A percentile compares a stretch with the other conserved stretches of the same genome.
Conservation (phyloP, 1,139 yeast species). For the Yamadazyma blattariae region DNA sequence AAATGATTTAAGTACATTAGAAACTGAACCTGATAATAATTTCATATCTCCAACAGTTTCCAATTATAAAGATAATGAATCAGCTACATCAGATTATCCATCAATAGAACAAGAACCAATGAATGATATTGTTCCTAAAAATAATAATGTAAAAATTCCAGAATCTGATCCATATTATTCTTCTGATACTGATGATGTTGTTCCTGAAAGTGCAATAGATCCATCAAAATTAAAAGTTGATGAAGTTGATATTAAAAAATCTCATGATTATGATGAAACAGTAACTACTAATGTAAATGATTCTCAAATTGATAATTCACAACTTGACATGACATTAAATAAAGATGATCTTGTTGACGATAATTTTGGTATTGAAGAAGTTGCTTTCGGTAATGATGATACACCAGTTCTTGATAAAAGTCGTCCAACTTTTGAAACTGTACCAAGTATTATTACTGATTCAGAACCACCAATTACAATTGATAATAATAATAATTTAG, state of each 20-base stretch:
- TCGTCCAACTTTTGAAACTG: constrained; percentile 32
- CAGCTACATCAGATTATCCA: constrained; percentile 7
- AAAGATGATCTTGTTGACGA: constrained; percentile 11
- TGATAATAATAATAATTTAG: not conserved
- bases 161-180: constrained; percentile 19
- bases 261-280: not conserved
- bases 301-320: constrained; percentile 5
- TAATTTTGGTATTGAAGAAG: constrained; percentile 19
- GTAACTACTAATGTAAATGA: constrained; percentile 5
- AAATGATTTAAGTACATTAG: constrained; percentile 7
- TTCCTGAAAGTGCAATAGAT: constrained; percentile 15
- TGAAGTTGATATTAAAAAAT: constrained; percentile 22
- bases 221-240: constrained; percentile 21
- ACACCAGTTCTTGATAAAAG: constrained; percentile 24
- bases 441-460: constrained; percentile 28
- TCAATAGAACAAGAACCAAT: constrained; percentile 1
- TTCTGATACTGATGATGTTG: constrained; percentile 15
- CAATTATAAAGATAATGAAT: constrained; percentile 6
- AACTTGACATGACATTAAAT: constrained; percentile 5
- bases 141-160: constrained; percentile 6
- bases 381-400: constrained; percentile 14
- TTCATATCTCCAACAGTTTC: constrained; percentile 13
- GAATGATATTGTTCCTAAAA: not conserved
- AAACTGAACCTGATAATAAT: constrained; percentile 8
- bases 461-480: constrained; percentile 10